Conservation (phyloP, 2,329 filamentous ascomycete species). For the Fusarium acutatum region DNA sequence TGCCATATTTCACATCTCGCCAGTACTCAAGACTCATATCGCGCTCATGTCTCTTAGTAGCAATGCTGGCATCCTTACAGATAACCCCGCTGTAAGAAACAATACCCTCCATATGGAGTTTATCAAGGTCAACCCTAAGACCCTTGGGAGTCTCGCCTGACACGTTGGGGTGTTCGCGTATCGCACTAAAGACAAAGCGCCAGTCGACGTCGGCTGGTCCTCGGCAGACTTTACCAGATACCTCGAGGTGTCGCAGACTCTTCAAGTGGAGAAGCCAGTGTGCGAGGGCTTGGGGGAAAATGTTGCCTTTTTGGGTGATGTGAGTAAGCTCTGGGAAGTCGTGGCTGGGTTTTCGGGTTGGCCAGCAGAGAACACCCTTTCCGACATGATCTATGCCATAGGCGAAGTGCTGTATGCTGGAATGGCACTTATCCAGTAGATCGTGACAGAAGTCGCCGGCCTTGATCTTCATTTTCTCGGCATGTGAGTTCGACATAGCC, state of each 20-base stretch:
- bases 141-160: not conserved
- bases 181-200: not conserved
- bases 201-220: not conserved
- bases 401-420: not conserved
- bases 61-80: not conserved
- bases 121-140: not conserved
- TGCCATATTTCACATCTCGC: not conserved
- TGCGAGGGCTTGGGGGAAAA: not conserved
- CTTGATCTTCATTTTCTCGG: not conserved
- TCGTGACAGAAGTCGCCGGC: not conserved
- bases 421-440: not conserved
- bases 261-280: not conserved
- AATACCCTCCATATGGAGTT: rapidly evolving
- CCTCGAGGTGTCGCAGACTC: not conserved
- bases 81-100: not conserved
- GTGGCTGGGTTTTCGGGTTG: not conserved
- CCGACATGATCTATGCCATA: not conserved
- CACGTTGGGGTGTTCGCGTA: not conserved
- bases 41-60: not conserved
- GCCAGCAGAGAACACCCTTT: not conserved
- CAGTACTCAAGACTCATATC: not conserved
- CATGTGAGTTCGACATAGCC: not conserved
- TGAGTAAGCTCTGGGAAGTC: not conserved
- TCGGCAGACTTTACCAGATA: not conserved
- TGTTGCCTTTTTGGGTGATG: not conserved